phyloP scores from a whole-genome alignment of 2,329 filamentous ascomycete genomes.

The Sporothrix curviconia region DNA sequence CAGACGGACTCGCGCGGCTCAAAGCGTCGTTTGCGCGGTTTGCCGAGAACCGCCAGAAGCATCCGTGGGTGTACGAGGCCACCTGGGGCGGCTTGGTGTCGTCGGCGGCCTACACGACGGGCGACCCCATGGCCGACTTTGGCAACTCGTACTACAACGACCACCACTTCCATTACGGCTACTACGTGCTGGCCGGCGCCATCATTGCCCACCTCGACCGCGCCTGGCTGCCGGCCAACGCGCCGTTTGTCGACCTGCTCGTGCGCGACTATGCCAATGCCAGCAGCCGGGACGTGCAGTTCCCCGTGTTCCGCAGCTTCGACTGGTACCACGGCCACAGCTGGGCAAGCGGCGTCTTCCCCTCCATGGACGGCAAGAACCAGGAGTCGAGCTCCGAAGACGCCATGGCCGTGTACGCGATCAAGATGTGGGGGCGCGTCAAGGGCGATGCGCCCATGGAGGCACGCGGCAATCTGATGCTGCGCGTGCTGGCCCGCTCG shows the following conservation, averaged over 20 bases:
- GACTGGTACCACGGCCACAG: slow-evolving; percentile 95
- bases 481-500: slow-evolving; percentile 67
- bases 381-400: slow-evolving; percentile 90
- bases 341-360: slow-evolving; percentile 78
- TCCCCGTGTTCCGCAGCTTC: slow-evolving; percentile 76
- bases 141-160: slow-evolving; percentile 83
- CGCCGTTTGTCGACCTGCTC: slow-evolving; percentile 73
- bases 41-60: slow-evolving; percentile 60
- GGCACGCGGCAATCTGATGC: slow-evolving; percentile 73
- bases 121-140: slow-evolving; percentile 69
- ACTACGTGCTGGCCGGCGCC: slow-evolving; percentile 82
- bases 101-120: slow-evolving; percentile 62
- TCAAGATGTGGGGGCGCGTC: slow-evolving; percentile 90
- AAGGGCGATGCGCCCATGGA: slow-evolving; percentile 73
- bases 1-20: slow-evolving; percentile 52
- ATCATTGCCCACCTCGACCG: slow-evolving; percentile 75
- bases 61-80: slow-evolving; percentile 57
- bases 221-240: slow-evolving; percentile 64
- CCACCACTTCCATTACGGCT: slow-evolving; percentile 73
- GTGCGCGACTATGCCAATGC: slow-evolving; percentile 81
- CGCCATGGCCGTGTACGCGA: slow-evolving; percentile 73
- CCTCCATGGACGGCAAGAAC: slow-evolving; percentile 67
- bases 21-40: slow-evolving; percentile 63
- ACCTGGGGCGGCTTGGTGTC: slow-evolving; percentile 79
- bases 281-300: slow-evolving; percentile 60